Evolutionary conservation across 2,329 filamentous ascomycete species (phyloP).

Genomic region (Sporothrix euskadiensis): DNA sequence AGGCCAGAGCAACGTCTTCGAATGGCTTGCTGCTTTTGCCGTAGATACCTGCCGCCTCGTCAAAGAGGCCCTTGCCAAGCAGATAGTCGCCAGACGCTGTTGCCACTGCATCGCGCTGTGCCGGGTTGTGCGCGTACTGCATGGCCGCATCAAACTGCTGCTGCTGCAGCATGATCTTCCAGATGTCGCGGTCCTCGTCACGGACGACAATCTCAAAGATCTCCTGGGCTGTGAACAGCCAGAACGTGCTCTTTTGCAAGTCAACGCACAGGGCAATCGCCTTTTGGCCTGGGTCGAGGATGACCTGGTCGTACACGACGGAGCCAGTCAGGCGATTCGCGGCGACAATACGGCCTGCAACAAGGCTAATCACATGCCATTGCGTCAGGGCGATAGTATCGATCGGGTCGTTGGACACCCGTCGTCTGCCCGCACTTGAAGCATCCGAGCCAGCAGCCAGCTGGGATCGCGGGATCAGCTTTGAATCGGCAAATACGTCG

Average conservation of each 20-base stretch:
- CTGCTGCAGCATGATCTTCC: slow-evolving; percentile 86
- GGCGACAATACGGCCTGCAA: slow-evolving; percentile 80
- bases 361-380: slow-evolving; percentile 85
- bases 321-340: slow-evolving; percentile 84
- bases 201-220: slow-evolving; percentile 92
- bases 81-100: slow-evolving; percentile 90
- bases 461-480: slow-evolving; percentile 71
- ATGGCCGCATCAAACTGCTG: slow-evolving; percentile 88
- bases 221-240: slow-evolving; percentile 87
- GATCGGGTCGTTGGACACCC: slow-evolving; percentile 69
- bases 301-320: slow-evolving; percentile 82
- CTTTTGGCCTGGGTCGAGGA: slow-evolving; percentile 76
- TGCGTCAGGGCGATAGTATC: slow-evolving; percentile 83
- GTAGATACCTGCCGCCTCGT: slow-evolving; percentile 85
- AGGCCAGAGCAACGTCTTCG: slow-evolving; percentile 87
- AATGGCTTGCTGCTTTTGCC: slow-evolving; percentile 96
- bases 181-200: slow-evolving; percentile 89
- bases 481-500: slow-evolving; percentile 76
- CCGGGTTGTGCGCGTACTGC: slow-evolving; percentile 74
- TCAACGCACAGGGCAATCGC: slow-evolving; percentile 85
- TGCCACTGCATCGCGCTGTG: slow-evolving; percentile 87
- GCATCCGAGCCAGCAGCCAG: slow-evolving; percentile 65
- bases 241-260: slow-evolving; percentile 93
- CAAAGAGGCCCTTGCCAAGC: slow-evolving; percentile 75
- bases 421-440: slow-evolving; percentile 60